Evolutionary conservation across 495 filamentous ascomycete species (phyloP), one percentile per base, ranked within the genome.

Genomic region (Diplogelasinospora grovesii): DNA sequence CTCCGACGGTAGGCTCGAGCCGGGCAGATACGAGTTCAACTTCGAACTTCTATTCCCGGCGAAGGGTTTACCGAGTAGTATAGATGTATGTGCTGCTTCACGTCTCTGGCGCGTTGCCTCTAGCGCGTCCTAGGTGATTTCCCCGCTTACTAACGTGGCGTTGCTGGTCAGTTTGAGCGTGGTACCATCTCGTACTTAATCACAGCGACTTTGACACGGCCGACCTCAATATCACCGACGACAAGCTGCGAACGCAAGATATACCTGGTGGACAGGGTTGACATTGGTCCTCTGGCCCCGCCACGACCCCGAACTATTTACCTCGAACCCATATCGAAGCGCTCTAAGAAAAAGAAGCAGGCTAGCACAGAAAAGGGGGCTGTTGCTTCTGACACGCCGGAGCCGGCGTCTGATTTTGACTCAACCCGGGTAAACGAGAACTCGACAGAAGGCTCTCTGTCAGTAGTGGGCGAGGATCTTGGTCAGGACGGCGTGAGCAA

Each of bases 181-280:
- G 92, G 93, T 15, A 87, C 85, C 10, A 86, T 98, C 52, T 82
- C 82, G 6, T 98, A 97, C 64, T 78, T 86, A 63, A 75, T 97
- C 52, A 85, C 85, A 13, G 81, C 90, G 29, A 96, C 88, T 19
- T 54, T 97, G 32, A 98, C 93, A 7, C 79, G 87, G 36, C 92
- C 93, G 5, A 89, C 84, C 0, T 83, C 89, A 10, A 88, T 95
- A 42, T 77, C 84, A 21, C 79, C 90, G 8, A 89, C 80, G 5
- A 69, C 79, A 7, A 83, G 74, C 25, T 89, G 83, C 64, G 83
- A 90, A 50, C 70, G 76, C 31, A 90, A 90, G 52, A 70, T 98
- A 37, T 79, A 78, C 27, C 63, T 96, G 11, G 59, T 85, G 7
- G 89, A 96, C 57, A 79, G 61, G 45, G 64, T 82, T 3, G 78